Evolutionary conservation across 805 yeast genomes (phyloP).

Genomic region (Priceomyces carsonii): DNA sequence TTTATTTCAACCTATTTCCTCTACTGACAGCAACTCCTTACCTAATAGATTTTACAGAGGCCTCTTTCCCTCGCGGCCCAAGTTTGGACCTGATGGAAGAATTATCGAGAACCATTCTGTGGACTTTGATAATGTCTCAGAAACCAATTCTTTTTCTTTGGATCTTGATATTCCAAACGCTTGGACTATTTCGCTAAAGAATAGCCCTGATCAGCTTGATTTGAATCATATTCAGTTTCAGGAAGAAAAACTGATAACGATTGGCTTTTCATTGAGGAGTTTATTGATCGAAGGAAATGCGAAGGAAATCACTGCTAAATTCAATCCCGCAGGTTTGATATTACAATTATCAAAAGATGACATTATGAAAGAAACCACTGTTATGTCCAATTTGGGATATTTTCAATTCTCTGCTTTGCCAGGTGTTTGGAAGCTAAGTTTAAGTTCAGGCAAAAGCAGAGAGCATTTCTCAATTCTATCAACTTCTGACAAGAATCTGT

Average conservation of each 20-base stretch:
- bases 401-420: constrained; percentile 75
- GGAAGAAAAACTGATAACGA: constrained; percentile 39
- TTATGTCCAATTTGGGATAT: constrained; percentile 84
- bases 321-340: constrained; percentile 52
- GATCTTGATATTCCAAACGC: constrained; percentile 62
- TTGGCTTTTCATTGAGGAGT: constrained; percentile 50
- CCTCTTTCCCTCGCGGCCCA: constrained; percentile 27
- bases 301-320: constrained; percentile 38
- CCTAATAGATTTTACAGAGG: constrained; percentile 63
- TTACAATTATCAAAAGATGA: constrained; percentile 34
- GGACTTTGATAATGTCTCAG: constrained; percentile 50
- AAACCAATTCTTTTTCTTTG: constrained; percentile 44
- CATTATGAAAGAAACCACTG: constrained; percentile 53
- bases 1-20: constrained; percentile 56
- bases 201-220: constrained; percentile 46
- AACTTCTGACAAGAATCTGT: constrained; percentile 38
- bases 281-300: constrained; percentile 75
- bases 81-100: constrained; percentile 28
- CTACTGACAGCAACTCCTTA: constrained; percentile 38
- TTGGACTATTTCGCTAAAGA: constrained; percentile 64
- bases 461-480: constrained; percentile 28
- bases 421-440: constrained; percentile 61
- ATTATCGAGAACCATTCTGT: constrained; percentile 21
- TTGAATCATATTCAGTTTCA: constrained; percentile 58
- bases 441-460: constrained; percentile 40